phyloP scores from a whole-genome alignment of 2,329 filamentous ascomycete genomes.

The Coniosporium tulheliwenetii region DNA sequence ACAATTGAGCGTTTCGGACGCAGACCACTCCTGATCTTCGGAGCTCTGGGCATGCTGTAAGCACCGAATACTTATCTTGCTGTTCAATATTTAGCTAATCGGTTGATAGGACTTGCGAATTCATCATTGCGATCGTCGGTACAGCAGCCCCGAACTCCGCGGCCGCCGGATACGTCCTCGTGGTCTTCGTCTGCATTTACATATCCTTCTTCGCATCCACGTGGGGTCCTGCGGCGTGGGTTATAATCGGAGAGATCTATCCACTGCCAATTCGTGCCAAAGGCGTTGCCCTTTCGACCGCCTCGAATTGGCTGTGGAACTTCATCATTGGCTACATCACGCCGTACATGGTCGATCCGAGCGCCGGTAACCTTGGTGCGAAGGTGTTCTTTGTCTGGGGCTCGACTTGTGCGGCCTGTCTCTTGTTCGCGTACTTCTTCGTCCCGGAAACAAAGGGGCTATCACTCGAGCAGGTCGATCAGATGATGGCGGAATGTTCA shows the following conservation, averaged over 20 bases:
- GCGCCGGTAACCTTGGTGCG: conserved; percentile 36
- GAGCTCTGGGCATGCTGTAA: conserved; percentile 60
- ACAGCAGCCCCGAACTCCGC: conserved; percentile 12
- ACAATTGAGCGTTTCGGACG: conserved; percentile 72
- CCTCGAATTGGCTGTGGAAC: conserved; percentile 88
- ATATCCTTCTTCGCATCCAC: conserved; percentile 85
- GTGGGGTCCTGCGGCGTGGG: conserved; percentile 60
- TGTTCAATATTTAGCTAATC: too few relatives aligned
- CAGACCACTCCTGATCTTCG: conserved; percentile 62
- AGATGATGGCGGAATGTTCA: conserved; percentile 77
- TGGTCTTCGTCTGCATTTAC: conserved; percentile 81
- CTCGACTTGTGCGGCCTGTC: conserved; percentile 6
- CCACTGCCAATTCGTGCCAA: conserved; percentile 44
- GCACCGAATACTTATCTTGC: too few relatives aligned
- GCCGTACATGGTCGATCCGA: conserved; percentile 50
- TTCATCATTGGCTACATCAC: conserved; percentile 57
- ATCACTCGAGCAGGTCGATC: conserved; percentile 65
- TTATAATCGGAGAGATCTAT: conserved; percentile 71
- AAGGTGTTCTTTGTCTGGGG: conserved; percentile 34
- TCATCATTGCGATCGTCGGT: conserved; percentile 61
- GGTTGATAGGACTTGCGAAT: conserved; percentile 46
- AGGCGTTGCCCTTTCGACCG: conserved; percentile 65
- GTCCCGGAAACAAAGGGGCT: conserved; percentile 37
- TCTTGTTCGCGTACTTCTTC: conserved; percentile 19
- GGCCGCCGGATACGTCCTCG: conserved; percentile 38